Base-by-base conservation (phyloP, 768 basidiomycete genomes). In the Tricholoma matsutake region DNA sequence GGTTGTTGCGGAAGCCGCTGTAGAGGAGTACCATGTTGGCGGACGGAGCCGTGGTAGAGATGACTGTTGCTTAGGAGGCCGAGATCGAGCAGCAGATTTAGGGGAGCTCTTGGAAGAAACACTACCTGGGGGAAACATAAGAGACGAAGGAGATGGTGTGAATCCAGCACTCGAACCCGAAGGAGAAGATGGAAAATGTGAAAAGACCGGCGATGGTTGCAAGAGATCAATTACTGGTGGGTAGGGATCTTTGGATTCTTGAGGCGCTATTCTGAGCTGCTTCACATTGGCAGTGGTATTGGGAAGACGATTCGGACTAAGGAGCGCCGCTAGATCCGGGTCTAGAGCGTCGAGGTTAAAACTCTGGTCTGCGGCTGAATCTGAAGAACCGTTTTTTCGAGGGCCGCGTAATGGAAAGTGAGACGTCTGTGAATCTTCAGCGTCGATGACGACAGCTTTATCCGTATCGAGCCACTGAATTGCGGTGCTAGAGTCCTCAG, bases 261-360 rank as follows among this genome's bases (percentile, higher is more conserved):
- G 29, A 18, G 51, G 20, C n/a, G n/a, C 29, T 3, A 53, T 53
- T 9, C 6, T 32, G 16, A 53, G 51, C 13, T 7, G 51, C 16
- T 31, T 53, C 3, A 53, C 51, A 4, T 57, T 47, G 29, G 20
- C 18, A 10, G 18, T 47, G 32, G 39, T 10, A 31, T 53, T 18
- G 20, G 34, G 37, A 37, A 68, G 56, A 25, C 66, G 73, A 61
- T 86, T 77, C 3, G 88, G 86, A 60, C 82, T 85, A 28, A 90
- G 76, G 14, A 91, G 76, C 8, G 84, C 85, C 3, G 85, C 80
- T 0, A 91, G 79, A 64, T 88, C 87, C 8, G 88, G 82, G 63
- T 91, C 88, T 0, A 91, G 73, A 7, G 78, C 71, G 37, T 74
- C 76, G 7, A 89, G 71, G 65, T 87, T 81, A 60, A 91, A 78